phyloP scores from a whole-genome alignment of 148 eudicot species.

The Spergularia bocconei region DNA sequence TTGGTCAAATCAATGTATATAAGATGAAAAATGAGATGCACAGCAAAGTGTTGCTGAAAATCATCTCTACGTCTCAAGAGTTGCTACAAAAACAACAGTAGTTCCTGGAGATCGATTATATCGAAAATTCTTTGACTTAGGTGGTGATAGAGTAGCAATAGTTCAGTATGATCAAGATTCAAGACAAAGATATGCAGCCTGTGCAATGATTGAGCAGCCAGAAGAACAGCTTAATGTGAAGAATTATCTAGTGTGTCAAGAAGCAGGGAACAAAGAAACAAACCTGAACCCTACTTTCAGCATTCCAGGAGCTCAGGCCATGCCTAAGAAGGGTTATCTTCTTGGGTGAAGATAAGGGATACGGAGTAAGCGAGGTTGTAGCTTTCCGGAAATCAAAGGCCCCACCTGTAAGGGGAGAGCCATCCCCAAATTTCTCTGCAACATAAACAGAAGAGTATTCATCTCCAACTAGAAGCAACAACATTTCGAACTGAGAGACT shows the following conservation, averaged over 20 bases:
- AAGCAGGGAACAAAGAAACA: conserved; percentile 12
- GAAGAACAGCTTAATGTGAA: not conserved
- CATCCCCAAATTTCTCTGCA: conserved; percentile 32
- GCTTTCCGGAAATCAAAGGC: conserved; percentile 62
- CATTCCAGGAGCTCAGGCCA: conserved; percentile 77
- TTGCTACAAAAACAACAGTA: too few relatives aligned
- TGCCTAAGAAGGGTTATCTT: conserved; percentile 68
- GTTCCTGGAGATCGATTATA: too few relatives aligned
- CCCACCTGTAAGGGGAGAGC: conserved; percentile 53
- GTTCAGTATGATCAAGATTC: not conserved
- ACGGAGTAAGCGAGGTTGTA: conserved; percentile 53
- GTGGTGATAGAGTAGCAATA: too few relatives aligned
- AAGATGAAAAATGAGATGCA: too few relatives aligned
- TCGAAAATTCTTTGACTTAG: too few relatives aligned
- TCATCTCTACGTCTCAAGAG: too few relatives aligned
- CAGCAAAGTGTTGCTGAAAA: too few relatives aligned
- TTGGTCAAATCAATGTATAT: too few relatives aligned
- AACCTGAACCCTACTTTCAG: conserved; percentile 72
- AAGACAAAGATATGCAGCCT: not conserved
- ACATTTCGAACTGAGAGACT: not conserved
- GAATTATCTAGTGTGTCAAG: not conserved
- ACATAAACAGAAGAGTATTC: not conserved
- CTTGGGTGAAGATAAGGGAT: conserved; percentile 47
- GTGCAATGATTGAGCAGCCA: not conserved
- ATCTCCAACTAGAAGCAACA: not conserved